phyloP scores from a whole-genome alignment of 148 eudicot genomes.

The Gaultheria prostrata region DNA sequence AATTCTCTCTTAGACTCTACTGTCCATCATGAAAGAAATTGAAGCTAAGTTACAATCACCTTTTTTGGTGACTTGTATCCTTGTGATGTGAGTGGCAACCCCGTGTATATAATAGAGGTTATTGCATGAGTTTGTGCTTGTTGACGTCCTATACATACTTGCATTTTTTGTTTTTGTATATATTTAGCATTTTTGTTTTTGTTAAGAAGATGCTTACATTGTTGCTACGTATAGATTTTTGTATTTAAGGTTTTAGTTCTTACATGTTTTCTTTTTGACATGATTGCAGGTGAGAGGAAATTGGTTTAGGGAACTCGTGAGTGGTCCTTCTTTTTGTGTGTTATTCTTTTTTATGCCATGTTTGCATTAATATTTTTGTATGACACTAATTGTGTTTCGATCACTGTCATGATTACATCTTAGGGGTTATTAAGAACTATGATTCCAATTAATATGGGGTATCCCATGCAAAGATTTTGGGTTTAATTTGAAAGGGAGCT shows the following conservation, averaged over 20 bases:
- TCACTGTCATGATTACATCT: background rate
- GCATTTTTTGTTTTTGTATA: background rate
- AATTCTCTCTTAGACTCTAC: background rate
- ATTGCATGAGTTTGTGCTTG: background rate
- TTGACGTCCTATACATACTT: background rate
- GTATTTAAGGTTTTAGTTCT: background rate
- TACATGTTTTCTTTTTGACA: constrained; percentile 12
- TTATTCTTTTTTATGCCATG: background rate
- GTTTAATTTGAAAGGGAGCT: background rate
- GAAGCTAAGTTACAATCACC: background rate
- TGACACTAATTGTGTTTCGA: background rate
- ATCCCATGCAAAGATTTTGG: background rate
- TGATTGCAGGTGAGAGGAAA: constrained; percentile 43
- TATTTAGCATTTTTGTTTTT: background rate
- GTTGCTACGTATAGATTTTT: background rate
- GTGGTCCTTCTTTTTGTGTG: constrained; percentile 28
- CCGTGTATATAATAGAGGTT: background rate
- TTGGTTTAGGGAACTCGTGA: constrained; percentile 50
- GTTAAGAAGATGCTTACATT: background rate
- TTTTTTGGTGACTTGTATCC: background rate
- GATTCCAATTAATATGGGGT: background rate
- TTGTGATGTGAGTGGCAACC: background rate
- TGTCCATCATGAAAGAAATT: background rate
- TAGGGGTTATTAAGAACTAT: background rate
- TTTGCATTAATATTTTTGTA: background rate